Evolutionary conservation across 352 stramenopile genomes (phyloP).

Genomic region (Phytophthora vignae): DNA sequence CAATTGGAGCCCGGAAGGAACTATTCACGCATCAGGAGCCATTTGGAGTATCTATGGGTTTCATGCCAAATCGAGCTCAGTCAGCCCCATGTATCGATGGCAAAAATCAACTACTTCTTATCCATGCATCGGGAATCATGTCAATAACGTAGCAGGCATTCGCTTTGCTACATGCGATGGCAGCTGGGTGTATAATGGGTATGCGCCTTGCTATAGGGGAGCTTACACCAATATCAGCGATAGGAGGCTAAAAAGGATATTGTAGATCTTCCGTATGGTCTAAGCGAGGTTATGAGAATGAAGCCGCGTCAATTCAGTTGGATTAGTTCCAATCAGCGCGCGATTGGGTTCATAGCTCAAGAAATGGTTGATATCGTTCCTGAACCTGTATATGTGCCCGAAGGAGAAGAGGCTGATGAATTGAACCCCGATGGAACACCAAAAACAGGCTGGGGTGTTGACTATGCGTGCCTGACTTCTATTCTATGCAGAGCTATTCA

Average conservation of each 20-base stretch:
- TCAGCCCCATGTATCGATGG: too few species aligned
- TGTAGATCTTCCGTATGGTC: background rate
- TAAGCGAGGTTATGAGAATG: background rate
- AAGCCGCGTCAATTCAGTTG: background rate
- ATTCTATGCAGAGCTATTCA: slow-evolving; percentile 9
- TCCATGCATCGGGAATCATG: background rate
- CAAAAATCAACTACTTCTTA: too few species aligned
- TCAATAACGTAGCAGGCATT: too few species aligned
- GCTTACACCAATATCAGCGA: slow-evolving; percentile 5
- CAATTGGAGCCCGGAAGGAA: too few species aligned
- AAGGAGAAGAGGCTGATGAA: background rate
- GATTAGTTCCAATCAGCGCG: background rate
- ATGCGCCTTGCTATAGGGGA: background rate
- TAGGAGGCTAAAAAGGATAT: slow-evolving; percentile 1
- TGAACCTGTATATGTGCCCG: background rate
- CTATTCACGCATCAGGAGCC: too few species aligned
- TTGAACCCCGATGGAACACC: background rate
- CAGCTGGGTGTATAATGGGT: background rate
- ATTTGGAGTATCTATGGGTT: too few species aligned
- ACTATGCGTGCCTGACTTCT: background rate
- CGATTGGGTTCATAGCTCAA: slow-evolving; percentile 7
- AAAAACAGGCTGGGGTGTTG: background rate
- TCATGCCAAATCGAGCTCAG: too few species aligned
- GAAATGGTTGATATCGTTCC: background rate
- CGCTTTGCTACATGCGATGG: background rate